Evolutionary conservation across 73 alveolate species (phyloP).

Genomic region (Effrenium voratum): DNA sequence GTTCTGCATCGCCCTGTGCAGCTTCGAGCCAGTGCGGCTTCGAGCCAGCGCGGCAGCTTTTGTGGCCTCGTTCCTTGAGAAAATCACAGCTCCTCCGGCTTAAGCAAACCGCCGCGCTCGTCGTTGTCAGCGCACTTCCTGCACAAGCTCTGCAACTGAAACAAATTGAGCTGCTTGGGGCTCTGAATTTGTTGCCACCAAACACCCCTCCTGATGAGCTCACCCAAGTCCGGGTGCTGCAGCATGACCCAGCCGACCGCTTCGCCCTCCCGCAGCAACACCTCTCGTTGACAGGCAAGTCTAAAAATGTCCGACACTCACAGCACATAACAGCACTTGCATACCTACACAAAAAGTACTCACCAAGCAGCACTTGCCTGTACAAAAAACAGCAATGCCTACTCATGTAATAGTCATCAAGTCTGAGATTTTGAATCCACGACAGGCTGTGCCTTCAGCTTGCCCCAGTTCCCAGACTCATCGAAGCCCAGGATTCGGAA

Average conservation of each 20-base stretch:
- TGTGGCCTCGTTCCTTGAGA: too few species aligned
- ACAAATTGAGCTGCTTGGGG: not conserved
- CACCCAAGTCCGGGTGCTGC: conserved; percentile 38
- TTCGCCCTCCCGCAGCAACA: conserved; percentile 31
- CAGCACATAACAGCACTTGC: too few species aligned
- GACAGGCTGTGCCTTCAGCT: not conserved
- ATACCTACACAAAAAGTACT: too few species aligned
- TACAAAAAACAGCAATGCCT: too few species aligned
- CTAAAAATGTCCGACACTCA: too few species aligned
- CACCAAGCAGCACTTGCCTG: too few species aligned
- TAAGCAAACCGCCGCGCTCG: conserved; percentile 46
- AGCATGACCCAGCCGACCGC: conserved; percentile 85
- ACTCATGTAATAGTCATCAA: too few species aligned
- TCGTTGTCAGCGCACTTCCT: conserved; percentile 70
- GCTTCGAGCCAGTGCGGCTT: too few species aligned
- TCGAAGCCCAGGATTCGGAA: conserved; percentile 52
- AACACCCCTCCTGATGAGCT: conserved; percentile 10
- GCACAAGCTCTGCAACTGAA: not conserved
- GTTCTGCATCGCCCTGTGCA: too few species aligned
- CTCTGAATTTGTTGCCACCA: too few species aligned
- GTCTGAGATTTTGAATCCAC: too few species aligned
- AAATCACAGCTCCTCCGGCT: conserved; percentile 42
- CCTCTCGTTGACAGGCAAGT: not conserved
- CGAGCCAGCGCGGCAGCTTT: too few species aligned
- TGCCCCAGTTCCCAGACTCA: conserved; percentile 72